Evolutionary conservation across 148 eudicot species (phyloP).

Genomic region (Euryodendron excelsum): DNA sequence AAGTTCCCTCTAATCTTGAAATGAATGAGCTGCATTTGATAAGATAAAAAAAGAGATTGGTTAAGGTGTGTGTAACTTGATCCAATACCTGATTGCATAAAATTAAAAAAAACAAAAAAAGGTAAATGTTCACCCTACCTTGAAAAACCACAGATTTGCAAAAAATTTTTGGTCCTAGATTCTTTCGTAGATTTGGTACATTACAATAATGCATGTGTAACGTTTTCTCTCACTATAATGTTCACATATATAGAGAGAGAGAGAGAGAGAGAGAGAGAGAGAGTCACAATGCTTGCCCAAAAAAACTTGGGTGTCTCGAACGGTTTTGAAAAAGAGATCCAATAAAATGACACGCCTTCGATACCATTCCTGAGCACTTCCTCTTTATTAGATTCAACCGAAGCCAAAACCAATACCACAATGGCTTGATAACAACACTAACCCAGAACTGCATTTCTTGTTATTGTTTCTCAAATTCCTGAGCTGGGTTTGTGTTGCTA

Average conservation of each 20-base stretch:
- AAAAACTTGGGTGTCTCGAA: conserved; percentile 13
- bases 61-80: no score
- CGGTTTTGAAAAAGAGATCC: neutral
- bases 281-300: conserved; percentile 11
- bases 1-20: no score
- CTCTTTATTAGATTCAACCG: neutral
- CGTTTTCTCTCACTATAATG: neutral
- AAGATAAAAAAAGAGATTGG: no score
- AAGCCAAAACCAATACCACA: neutral
- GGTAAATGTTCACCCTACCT: no score
- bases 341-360: neutral
- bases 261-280: neutral
- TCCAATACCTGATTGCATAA: no score
- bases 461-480: neutral
- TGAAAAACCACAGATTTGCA: no score
- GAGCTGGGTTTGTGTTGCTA: conserved; percentile 11
- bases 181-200: no score
- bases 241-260: neutral
- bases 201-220: neutral
- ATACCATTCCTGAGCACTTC: neutral
- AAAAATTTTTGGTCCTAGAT: no score
- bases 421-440: no score
- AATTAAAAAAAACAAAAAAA: no score
- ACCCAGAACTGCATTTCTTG: neutral
- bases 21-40: no score